Base-by-base conservation (phyloP, 2,329 filamentous ascomycete species). In the Arthrobotrys musiformis region DNA sequence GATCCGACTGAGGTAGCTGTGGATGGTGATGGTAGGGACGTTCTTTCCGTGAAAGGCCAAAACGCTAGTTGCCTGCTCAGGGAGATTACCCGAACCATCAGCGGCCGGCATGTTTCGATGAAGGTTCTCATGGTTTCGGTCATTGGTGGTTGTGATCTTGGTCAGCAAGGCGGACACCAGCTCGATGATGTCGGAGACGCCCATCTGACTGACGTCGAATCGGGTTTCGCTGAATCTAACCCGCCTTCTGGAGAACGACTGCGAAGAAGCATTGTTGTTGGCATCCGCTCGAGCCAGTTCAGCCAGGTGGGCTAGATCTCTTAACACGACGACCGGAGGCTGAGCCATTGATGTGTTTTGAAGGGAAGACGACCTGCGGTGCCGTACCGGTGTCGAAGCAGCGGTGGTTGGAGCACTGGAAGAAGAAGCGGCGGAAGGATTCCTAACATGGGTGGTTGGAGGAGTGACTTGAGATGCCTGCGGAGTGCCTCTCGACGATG, bases 11-110 rank as follows among this genome's bases (percentile, higher is more conserved):
- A 99, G 86, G 82, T 99, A 99, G 86, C 93, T 98, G 77, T 97
- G 86, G 78, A 99, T 98, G 19, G 94, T 97, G 81, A 99, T 99
- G 82, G 92, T 95, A 0, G 95, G 95, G 9, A 98, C 92, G 80
- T 99, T 99, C 85, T 97, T 98, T 80, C 95, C 95, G 82, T 99
- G 95, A 81, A 99, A 99, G 11, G 95, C 94, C 42, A 99, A 87
- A 2, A 99, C 94, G 67, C 86, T 92, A 79, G 86, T 92, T 79
- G 88, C 91, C 81, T 91, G 88, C 22, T 87, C 86, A 79, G 86
- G 89, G 35, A 92, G 84, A 40, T 87, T 87, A n/a, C 85, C 84
- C 7, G 88, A 85, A 52, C 86, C 87, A 79, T 89, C 89, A 4
- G 89, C 85, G 7, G 88, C 86, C 3, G 89, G 88, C 76, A 92